These are phyloP conservation scores for Logfia minima DNA, from an alignment of 129 eudicot genomes.

Conservation along the genomic window DNA sequence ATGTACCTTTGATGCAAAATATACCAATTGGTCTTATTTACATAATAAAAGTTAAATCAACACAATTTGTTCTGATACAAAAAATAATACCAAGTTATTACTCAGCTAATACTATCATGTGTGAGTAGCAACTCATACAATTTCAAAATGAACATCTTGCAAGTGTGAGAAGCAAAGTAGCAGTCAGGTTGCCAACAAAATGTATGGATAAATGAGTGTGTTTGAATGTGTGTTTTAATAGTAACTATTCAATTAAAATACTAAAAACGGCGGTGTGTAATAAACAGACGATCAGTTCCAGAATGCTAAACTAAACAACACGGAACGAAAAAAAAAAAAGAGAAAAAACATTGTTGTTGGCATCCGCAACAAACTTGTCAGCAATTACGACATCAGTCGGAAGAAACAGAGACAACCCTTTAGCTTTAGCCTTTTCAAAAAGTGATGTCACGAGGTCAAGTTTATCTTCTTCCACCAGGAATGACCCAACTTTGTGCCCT, in stretches of 20 bases:
- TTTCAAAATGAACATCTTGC: slow-evolving; percentile 68
- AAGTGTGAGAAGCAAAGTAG: slow-evolving; percentile 53
- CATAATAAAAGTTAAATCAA: no score
- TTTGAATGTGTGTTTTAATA: no score
- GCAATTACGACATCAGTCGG: slow-evolving; percentile 93
- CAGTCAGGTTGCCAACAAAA: slow-evolving; percentile 50
- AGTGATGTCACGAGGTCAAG: slow-evolving; percentile 91
- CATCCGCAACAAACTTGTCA: slow-evolving; percentile 90
- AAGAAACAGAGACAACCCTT: slow-evolving; percentile 77
- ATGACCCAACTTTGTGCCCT: slow-evolving; percentile 82
- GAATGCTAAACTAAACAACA: background rate
- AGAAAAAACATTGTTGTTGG: slow-evolving; percentile 74
- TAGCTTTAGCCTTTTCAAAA: slow-evolving; percentile 81
- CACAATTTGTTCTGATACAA: no score
- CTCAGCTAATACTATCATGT: no score
- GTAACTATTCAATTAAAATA: no score
- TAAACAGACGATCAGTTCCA: no score
- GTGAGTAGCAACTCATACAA: no score
- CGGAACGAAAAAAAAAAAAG: background rate
- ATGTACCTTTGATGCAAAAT: no score
- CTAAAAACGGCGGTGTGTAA: no score
- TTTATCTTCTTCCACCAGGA: slow-evolving; percentile 95
- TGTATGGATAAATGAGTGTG: no score
- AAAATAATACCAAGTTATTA: no score
- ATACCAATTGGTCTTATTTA: no score